Conservation (phyloP, 164 flowering plant species). For the Magnolia changhungtana region DNA sequence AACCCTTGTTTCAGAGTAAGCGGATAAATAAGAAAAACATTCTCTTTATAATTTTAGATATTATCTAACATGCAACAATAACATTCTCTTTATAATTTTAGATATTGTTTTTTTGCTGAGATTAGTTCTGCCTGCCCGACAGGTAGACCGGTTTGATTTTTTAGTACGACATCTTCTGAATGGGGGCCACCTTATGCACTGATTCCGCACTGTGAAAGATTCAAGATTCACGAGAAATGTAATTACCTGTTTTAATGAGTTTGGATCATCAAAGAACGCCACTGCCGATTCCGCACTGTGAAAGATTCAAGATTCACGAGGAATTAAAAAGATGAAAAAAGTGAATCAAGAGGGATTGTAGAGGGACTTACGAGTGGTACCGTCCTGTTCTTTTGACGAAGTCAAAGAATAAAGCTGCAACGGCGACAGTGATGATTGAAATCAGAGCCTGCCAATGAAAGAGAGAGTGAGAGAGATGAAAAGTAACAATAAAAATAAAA, state of each 20-base stretch:
- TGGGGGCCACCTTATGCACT: background rate
- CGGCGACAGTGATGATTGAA: background rate
- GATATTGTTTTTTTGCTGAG: no score
- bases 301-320: background rate
- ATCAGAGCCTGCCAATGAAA: background rate
- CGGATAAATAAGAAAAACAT: no score
- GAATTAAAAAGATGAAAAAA: background rate
- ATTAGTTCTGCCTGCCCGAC: no score
- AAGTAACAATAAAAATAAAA: background rate
- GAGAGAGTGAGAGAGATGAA: background rate
- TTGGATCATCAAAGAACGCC: conserved; percentile 12
- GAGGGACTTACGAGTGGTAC: conserved; percentile 1
- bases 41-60: no score
- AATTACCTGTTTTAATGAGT: conserved; percentile 9
- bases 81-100: no score
- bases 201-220: no score
- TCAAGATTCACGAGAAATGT: background rate
- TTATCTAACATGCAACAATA: no score
- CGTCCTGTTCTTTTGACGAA: conserved; percentile 11
- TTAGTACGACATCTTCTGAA: no score
- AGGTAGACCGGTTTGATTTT: no score
- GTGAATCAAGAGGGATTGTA: background rate
- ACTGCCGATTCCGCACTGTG: background rate
- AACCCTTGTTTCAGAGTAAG: no score
- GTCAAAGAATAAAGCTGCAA: conserved; percentile 5